These are phyloP conservation scores for Chimonanthus salicifolius DNA, from an alignment of 164 flowering plant species.

Conservation along the genomic window DNA sequence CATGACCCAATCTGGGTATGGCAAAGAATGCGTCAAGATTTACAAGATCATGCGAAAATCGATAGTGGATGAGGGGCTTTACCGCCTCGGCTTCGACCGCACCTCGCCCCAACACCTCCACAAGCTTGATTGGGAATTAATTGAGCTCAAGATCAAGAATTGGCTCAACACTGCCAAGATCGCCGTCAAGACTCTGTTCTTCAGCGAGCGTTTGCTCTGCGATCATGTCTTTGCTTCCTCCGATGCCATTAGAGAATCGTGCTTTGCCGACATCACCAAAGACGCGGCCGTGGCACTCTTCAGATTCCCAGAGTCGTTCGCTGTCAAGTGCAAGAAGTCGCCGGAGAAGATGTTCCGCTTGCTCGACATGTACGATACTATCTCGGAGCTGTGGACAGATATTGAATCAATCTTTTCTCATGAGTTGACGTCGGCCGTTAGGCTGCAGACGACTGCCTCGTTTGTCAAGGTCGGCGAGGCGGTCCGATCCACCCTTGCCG, in stretches of 20 bases:
- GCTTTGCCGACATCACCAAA: slow-evolving; percentile 46
- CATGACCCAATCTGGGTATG: slow-evolving; percentile 63
- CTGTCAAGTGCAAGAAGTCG: slow-evolving; percentile 34
- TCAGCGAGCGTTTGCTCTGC: slow-evolving; percentile 59
- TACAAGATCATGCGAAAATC: slow-evolving; percentile 56
- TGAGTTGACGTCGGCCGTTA: slow-evolving; percentile 40
- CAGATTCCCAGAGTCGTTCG: slow-evolving; percentile 44
- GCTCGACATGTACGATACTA: slow-evolving; percentile 52
- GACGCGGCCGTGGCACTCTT: slow-evolving; percentile 48
- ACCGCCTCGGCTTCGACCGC: slow-evolving; percentile 42
- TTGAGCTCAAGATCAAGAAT: slow-evolving; percentile 44
- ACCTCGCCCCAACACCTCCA: slow-evolving; percentile 22
- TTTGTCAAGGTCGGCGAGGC: slow-evolving; percentile 39
- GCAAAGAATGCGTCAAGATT: slow-evolving; percentile 49
- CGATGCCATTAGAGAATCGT: slow-evolving; percentile 43
- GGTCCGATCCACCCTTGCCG: slow-evolving; percentile 27
- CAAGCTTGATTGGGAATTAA: slow-evolving; percentile 51
- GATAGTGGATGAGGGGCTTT: slow-evolving; percentile 60
- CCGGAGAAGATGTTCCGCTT: slow-evolving; percentile 52
- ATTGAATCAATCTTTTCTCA: slow-evolving; percentile 54
- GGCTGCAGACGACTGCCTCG: slow-evolving; percentile 38
- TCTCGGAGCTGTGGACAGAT: slow-evolving; percentile 43
- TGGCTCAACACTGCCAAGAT: slow-evolving; percentile 54
- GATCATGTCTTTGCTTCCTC: slow-evolving; percentile 53
- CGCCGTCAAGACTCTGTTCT: slow-evolving; percentile 47